These are phyloP conservation scores for Phytophthora colocasiae DNA, from an alignment of 352 stramenopile species.

Conservation along the genomic window DNA sequence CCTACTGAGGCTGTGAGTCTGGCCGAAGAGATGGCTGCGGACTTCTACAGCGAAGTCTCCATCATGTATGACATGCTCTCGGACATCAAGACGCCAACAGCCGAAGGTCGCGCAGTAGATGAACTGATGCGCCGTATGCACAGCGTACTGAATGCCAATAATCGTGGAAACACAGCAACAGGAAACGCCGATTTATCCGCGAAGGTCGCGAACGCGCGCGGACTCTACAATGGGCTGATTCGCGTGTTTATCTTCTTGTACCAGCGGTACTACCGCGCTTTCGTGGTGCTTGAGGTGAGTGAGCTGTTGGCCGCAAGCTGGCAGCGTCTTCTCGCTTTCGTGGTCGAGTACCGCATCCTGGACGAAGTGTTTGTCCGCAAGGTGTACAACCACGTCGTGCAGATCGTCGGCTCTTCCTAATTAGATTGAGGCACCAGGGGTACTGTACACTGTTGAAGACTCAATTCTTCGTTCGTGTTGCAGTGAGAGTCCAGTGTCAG, in stretches of 20 bases:
- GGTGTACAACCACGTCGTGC: constrained; percentile 58
- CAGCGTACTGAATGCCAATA: constrained; percentile 26
- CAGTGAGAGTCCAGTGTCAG: constrained; percentile 1
- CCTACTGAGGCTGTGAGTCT: constrained; percentile 51
- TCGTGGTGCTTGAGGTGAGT: constrained; percentile 64
- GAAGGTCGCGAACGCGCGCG: constrained; percentile 49
- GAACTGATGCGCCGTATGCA: constrained; percentile 64
- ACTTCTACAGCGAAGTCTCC: constrained; percentile 69
- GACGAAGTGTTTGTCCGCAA: constrained; percentile 64
- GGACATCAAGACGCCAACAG: constrained; percentile 55
- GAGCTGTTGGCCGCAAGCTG: constrained; percentile 63
- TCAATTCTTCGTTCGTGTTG: constrained; percentile 1
- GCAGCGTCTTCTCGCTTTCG: constrained; percentile 69
- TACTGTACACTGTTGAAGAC: neutral
- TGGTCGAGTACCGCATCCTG: constrained; percentile 67
- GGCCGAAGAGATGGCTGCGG: constrained; percentile 63
- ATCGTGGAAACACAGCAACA: neutral
- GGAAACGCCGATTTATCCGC: constrained; percentile 6
- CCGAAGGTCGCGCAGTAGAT: constrained; percentile 58
- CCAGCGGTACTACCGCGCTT: constrained; percentile 59
- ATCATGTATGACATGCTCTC: constrained; percentile 79
- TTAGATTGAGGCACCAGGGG: constrained; percentile 2
- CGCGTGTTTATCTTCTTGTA: constrained; percentile 76
- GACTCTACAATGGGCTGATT: constrained; percentile 68
- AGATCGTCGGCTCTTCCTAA: constrained; percentile 45